Evolutionary conservation across 2,329 filamentous ascomycete species (phyloP).

Genomic region (Dissoconium aciculare): DNA sequence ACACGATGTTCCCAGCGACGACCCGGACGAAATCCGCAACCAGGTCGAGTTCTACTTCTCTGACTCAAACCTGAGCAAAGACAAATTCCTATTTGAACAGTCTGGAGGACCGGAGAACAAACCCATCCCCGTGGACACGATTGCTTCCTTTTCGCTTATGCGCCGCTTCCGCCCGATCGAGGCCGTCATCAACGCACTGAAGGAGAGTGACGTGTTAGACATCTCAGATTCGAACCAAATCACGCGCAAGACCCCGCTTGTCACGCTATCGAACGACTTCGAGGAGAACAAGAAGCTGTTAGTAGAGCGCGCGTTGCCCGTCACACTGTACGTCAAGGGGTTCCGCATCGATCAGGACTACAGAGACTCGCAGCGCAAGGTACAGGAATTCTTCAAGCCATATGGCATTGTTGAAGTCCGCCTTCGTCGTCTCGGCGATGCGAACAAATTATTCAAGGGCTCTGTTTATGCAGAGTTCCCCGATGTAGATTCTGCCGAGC

Average conservation of each 20-base stretch:
- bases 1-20: slow-evolving; percentile 52
- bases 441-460: slow-evolving; percentile 65
- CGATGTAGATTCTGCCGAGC: slow-evolving; percentile 59
- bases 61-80: slow-evolving; percentile 74
- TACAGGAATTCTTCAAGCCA: slow-evolving; percentile 56
- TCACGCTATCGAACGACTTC: slow-evolving; percentile 37
- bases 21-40: slow-evolving; percentile 66
- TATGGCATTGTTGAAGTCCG: slow-evolving; percentile 74
- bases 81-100: slow-evolving; percentile 71
- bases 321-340: slow-evolving; percentile 67
- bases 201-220: slow-evolving; percentile 57
- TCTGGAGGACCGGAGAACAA: slow-evolving; percentile 69
- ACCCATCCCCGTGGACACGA: slow-evolving; percentile 59
- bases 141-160: slow-evolving; percentile 92
- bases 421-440: slow-evolving; percentile 59
- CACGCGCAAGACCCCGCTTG: slow-evolving; percentile 59
- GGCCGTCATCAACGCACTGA: slow-evolving; percentile 68
- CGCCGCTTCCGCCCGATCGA: slow-evolving; percentile 78
- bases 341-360: slow-evolving; percentile 73
- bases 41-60: slow-evolving; percentile 97
- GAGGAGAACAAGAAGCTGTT: slow-evolving; percentile 39
- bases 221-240: slow-evolving; percentile 58
- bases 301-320: not conserved
- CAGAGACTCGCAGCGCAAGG: slow-evolving; percentile 23
- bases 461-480: slow-evolving; percentile 92